Percentiles rank a stretch among this genome's conserved stretches.
Conservation (phyloP, 441 rosid species). For the Sinapis alba region DNA sequence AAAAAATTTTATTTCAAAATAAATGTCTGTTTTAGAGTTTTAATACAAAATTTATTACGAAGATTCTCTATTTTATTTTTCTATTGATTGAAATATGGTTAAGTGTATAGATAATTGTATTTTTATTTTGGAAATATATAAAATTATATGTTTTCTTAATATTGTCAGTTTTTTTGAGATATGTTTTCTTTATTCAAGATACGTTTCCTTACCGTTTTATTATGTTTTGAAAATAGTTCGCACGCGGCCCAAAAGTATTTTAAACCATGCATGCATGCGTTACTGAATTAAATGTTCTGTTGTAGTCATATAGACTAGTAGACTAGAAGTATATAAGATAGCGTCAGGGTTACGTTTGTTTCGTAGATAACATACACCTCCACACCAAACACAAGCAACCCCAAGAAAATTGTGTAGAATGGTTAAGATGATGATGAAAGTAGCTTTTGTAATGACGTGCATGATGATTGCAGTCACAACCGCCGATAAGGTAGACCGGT, state of each 20-base stretch:
- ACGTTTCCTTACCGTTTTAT: not conserved
- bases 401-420: not conserved
- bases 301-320: too few relatives aligned
- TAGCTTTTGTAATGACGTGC: slow-evolving; percentile 14
- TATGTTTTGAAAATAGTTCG: not conserved
- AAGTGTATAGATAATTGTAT: too few relatives aligned
- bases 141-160: too few relatives aligned
- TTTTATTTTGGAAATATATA: too few relatives aligned
- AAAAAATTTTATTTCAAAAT: too few relatives aligned
- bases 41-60: too few relatives aligned
- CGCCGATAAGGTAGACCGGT: not conserved
- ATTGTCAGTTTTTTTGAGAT: too few relatives aligned
- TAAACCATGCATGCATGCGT: slow-evolving; percentile 27
- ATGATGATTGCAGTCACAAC: slow-evolving; percentile 9
- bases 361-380: not conserved
- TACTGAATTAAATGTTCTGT: slow-evolving; percentile 14
- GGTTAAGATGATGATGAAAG: slow-evolving; percentile 11
- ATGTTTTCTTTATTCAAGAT: not conserved
- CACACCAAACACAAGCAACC: not conserved
- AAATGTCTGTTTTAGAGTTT: too few relatives aligned
- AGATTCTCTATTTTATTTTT: too few relatives aligned
- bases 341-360: not conserved
- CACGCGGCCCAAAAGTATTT: slow-evolving; percentile 5
- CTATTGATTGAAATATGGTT: too few relatives aligned
- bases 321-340: not conserved